These are phyloP conservation scores for Entamoeba nuttalli DNA, from an alignment of 208 protist species.

Conservation along the genomic window DNA sequence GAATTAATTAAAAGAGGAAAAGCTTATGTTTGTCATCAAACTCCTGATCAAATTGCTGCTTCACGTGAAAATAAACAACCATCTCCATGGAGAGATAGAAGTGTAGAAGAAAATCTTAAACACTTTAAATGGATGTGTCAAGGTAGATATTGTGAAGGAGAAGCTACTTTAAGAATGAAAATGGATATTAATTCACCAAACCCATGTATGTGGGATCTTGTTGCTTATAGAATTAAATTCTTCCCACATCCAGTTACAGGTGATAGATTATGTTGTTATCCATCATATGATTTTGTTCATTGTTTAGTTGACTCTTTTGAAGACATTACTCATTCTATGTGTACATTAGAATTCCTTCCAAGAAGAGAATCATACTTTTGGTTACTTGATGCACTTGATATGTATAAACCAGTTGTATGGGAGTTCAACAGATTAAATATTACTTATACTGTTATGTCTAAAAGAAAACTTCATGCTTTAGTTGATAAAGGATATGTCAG, in stretches of 20 bases:
- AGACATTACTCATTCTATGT: constrained; percentile 97
- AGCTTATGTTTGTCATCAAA: constrained; percentile 88
- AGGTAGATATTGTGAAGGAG: constrained; percentile 81
- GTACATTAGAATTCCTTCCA: constrained; percentile 96
- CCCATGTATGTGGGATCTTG: constrained; percentile 83
- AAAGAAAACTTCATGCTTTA: constrained; percentile 83
- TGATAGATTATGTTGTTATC: constrained; percentile 82
- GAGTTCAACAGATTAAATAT: constrained; percentile 92
- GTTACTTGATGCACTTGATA: constrained; percentile 44
- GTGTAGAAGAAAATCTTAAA: constrained; percentile 64
- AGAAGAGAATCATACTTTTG: constrained; percentile 84
- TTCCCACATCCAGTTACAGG: constrained; percentile 38
- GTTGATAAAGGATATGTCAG: constrained; percentile 73
- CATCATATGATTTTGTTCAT: constrained; percentile 98
- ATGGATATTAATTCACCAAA: constrained; percentile 85
- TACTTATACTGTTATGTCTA: constrained; percentile 82
- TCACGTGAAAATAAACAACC: constrained; percentile 29
- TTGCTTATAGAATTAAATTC: constrained; percentile 96
- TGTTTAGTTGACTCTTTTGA: constrained; percentile 96
- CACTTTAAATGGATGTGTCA: constrained; percentile 73
- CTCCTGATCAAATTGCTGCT: constrained; percentile 71
- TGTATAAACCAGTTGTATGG: constrained; percentile 77
- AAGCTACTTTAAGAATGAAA: constrained; percentile 88
- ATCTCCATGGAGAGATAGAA: background rate
- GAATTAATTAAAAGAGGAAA: constrained; percentile 75